Conservation (phyloP, 1,139 yeast species). For the Diutina scorzettiae region DNA sequence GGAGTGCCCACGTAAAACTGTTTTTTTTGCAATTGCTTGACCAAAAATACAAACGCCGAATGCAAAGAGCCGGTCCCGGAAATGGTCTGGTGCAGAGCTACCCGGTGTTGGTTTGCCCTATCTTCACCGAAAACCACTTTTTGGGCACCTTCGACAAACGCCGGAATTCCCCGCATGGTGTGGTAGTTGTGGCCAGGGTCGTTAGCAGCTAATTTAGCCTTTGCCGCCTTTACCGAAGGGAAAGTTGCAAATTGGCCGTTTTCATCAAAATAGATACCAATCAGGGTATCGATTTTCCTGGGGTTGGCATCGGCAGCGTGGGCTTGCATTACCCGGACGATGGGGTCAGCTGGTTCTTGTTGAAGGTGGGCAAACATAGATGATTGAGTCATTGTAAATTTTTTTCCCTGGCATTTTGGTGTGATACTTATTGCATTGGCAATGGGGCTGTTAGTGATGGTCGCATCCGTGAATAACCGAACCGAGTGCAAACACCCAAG, state of each 20-base stretch:
- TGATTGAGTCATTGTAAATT: conserved; percentile 17
- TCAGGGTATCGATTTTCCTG: conserved; percentile 27
- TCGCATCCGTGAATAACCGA: too few species aligned
- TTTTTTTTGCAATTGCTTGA: conserved; percentile 15
- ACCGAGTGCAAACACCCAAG: too few species aligned
- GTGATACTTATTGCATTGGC: too few species aligned
- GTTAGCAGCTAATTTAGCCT: conserved; percentile 18
- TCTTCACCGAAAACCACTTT: conserved; percentile 21
- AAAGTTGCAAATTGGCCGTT: conserved; percentile 25
- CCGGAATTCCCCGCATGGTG: conserved; percentile 30
- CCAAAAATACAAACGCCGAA: conserved; percentile 23
- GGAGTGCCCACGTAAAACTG: conserved; percentile 28
- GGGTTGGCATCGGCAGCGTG: conserved; percentile 19
- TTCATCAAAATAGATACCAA: conserved; percentile 33
- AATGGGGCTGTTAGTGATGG: too few species aligned
- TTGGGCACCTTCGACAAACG: conserved; percentile 25
- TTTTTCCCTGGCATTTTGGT: too few species aligned
- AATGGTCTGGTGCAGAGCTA: conserved; percentile 29
- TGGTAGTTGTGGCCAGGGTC: conserved; percentile 36
- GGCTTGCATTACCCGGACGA: conserved; percentile 19
- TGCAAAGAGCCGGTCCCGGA: conserved; percentile 36
- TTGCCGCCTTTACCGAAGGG: conserved; percentile 28
- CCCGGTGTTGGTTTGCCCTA: conserved; percentile 14
- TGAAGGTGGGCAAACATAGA: conserved; percentile 18
- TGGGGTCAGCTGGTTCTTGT: conserved; percentile 19